phyloP scores from a whole-genome alignment of 2,329 filamentous ascomycete genomes.

The Aspergillus texensis region DNA sequence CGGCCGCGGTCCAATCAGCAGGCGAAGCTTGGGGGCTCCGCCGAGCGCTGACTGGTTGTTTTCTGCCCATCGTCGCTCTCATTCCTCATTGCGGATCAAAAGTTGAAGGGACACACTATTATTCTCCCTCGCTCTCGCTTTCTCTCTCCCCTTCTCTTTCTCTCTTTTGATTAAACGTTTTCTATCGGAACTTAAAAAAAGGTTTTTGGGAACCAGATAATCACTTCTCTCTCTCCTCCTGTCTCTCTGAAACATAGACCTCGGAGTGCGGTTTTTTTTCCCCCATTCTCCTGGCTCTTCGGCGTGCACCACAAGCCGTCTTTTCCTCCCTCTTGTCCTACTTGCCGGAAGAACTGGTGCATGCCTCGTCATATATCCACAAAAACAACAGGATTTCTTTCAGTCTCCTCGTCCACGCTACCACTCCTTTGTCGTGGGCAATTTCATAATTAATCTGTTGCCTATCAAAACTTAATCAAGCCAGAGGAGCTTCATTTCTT shows the following conservation, averaged over 20 bases:
- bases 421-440: slow-evolving; percentile 21
- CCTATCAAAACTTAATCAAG: slow-evolving; percentile 18
- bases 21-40: slow-evolving; percentile 5
- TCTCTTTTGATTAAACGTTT: slow-evolving; percentile 13
- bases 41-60: slow-evolving; percentile 14
- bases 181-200: slow-evolving; percentile 11
- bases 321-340: slow-evolving; percentile 32
- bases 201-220: neutral
- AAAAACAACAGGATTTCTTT: slow-evolving; percentile 35
- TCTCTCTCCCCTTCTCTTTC: slow-evolving; percentile 20
- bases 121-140: slow-evolving; percentile 18
- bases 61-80: slow-evolving; percentile 11
- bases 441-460: slow-evolving; percentile 13
- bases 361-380: slow-evolving; percentile 45
- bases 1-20: slow-evolving; percentile 10
- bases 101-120: slow-evolving; percentile 16
- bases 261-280: neutral
- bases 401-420: slow-evolving; percentile 14
- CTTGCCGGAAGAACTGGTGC: slow-evolving; percentile 34
- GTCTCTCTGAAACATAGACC: slow-evolving; percentile 3
- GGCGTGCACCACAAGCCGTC: slow-evolving; percentile 30
- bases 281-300: slow-evolving; percentile 10
- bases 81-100: slow-evolving; percentile 5
- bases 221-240: slow-evolving; percentile 12
- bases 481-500: slow-evolving; percentile 24